Evolutionary conservation across 257 asterid species (phyloP), one percentile per base, ranked within the genome.

Genomic region (Linderniella brevidens): DNA sequence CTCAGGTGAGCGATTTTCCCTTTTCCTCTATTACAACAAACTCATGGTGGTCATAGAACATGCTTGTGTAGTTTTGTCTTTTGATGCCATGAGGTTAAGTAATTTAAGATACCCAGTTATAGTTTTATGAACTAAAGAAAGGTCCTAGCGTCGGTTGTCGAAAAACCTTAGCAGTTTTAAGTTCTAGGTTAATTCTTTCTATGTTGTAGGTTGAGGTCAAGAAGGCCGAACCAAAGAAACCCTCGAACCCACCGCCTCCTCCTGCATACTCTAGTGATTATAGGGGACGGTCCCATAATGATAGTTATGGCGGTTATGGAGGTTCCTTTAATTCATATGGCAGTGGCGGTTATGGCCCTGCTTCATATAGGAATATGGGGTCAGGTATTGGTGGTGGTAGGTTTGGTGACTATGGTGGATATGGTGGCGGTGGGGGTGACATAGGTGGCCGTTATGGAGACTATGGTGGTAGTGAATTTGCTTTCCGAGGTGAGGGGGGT

Each of bases 181-280:
- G 70, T 65, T 66, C 72, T 85, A 78, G 96, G 96, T 86, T 78
- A 72, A 87, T 57, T 83, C 86, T 75, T 87, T 80, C 85, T 87
- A 76, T 87, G 78, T 74, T 87, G 97, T 83, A 87, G 97, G 97
- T 87, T 83, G 97, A 87, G 93, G 67, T 83, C 88, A 87, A 87
- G 97, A 87, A 83, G 68, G 97, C 97, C 47, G 95, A 87, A 83
- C 97, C 95, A 76, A 87, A 87, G 95, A 87, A 83, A 87, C 92
- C 97, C 73, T 87, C 97, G 64, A 87, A 78, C 92, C 82, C 86
- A 45, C 77, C 78, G 41, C 79, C 81, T 48, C 79, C 68, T 59
- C 80, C 92, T 54, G 81, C 92, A 19, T 83, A 80, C 53, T 78
- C 78, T 83, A 87, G 95, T 83, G 77, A 87, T 46, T 63, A 80